phyloP scores from a whole-genome alignment of 73 alveolate genomes.

The Paramecium biaurelia region DNA sequence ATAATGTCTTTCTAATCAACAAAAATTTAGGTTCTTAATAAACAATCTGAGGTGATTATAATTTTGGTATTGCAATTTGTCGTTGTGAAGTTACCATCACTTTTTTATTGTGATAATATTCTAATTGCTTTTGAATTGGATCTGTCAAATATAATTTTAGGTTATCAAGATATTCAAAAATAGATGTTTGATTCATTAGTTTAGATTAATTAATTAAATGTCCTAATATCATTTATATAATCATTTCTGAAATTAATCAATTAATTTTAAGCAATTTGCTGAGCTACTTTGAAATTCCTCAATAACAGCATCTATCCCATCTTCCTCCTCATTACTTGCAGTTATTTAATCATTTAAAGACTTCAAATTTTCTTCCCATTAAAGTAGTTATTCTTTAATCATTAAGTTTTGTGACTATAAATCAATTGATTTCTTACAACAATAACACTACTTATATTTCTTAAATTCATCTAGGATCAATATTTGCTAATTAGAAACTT shows the following conservation, averaged over 20 bases:
- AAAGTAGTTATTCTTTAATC: not conserved
- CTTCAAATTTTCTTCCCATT: not conserved
- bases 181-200: not conserved
- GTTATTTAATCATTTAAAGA: not conserved
- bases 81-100: not conserved
- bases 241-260: not conserved
- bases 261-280: not conserved
- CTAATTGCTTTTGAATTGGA: not conserved
- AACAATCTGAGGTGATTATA: not conserved
- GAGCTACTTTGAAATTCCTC: not conserved
- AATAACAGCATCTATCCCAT: not conserved
- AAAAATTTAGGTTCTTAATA: not conserved
- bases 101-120: not conserved
- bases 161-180: constrained; percentile 4
- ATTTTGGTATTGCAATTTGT: not conserved
- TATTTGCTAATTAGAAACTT: not conserved
- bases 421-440: no score
- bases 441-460: not conserved
- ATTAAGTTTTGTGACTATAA: not conserved
- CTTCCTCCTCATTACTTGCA: not conserved
- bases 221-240: not conserved
- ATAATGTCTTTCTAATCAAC: not conserved
- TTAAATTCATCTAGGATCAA: not conserved
- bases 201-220: not conserved
- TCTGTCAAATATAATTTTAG: not conserved